Conservation (phyloP, 208 protist genomes). For the Acanthamoeba quina region DNA sequence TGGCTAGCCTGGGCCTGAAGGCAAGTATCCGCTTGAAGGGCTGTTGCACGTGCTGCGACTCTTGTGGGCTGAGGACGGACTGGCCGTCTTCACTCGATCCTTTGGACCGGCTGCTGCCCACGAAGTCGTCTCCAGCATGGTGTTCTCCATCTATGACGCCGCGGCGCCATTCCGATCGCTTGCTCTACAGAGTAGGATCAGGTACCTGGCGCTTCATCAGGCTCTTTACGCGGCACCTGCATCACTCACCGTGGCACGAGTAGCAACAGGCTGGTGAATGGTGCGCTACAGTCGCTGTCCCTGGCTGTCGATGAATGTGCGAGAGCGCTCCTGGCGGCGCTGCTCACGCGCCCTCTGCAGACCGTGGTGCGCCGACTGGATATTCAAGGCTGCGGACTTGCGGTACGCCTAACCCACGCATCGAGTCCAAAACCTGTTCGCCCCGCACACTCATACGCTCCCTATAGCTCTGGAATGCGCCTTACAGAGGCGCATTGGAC, state of each 20-base stretch:
- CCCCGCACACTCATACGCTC: background rate
- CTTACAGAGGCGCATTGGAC: constrained; percentile 22
- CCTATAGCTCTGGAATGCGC: background rate
- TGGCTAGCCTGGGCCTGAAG: background rate
- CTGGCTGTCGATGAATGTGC: background rate
- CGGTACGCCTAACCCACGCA: background rate
- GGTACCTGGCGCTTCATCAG: background rate
- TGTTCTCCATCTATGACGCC: background rate
- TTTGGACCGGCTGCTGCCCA: background rate
- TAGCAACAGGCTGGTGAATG: background rate
- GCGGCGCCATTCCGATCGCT: background rate
- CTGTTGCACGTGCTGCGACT: background rate
- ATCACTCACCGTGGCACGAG: background rate
- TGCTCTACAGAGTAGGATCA: background rate
- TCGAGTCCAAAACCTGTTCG: background rate
- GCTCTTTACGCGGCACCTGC: background rate
- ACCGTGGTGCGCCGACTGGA: constrained; percentile 17
- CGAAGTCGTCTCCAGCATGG: background rate
- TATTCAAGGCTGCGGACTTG: constrained; percentile 4
- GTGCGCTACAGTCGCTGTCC: background rate
- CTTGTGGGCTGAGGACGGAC: constrained; percentile 1
- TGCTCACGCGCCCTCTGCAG: constrained; percentile 11
- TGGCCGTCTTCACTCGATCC: background rate
- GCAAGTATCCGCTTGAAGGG: background rate
- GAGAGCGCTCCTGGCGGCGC: background rate